Base-by-base conservation (phyloP, 2,329 filamentous ascomycete genomes). In the Xylariaceae sp. region DNA sequence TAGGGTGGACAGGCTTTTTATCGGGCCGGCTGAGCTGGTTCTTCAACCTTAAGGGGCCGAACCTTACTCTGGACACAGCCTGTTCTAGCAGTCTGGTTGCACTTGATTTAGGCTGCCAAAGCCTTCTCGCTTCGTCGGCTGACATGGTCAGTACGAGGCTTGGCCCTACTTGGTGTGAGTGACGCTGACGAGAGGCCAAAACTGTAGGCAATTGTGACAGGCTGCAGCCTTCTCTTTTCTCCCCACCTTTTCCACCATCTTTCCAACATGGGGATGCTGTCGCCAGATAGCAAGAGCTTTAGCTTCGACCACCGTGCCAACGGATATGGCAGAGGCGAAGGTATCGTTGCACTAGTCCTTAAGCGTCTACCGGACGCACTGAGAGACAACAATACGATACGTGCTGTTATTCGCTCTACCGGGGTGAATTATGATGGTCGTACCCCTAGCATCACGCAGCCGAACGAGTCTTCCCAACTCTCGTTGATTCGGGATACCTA, bases 401-500 rank as follows among this genome's bases (percentile, higher is more conserved):
- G 19, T 14, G 39, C 19, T 19, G 14, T 41, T 6, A 41, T 41
- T 17, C 39, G 39, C 19, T 24, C 39, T 3, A 24, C 39, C 5
- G 19, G 9, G n/a, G 33, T 17, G 4, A 34, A 34, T 34, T n/a
- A 45, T 9, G 29, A n/a, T n/a, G n/a, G n/a, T n/a, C n/a, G n/a
- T n/a, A n/a, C n/a, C n/a, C n/a, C n/a, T n/a, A n/a, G n/a, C n/a
- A n/a, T n/a, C n/a, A n/a, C n/a, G n/a, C n/a, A n/a, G 28, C 28
- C 28, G 28, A 31, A 12, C 28, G 7, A 6, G 12, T 6, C 6
- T 6, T 71, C 74, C 0, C 78, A 80, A 59, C 68, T 60, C 5
- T 54, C 58, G 2, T 64, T 77, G 4, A 78, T 79, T 44, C 58
- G 68, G 43, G 60, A 61, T 14, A 71, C 72, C 0, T 81, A 81